Percentiles rank a stretch among this genome's conserved stretches.
These are phyloP conservation scores for Oryza coarctata DNA, from an alignment of 176 grass and related monocot genomes.

Conservation along the genomic window DNA sequence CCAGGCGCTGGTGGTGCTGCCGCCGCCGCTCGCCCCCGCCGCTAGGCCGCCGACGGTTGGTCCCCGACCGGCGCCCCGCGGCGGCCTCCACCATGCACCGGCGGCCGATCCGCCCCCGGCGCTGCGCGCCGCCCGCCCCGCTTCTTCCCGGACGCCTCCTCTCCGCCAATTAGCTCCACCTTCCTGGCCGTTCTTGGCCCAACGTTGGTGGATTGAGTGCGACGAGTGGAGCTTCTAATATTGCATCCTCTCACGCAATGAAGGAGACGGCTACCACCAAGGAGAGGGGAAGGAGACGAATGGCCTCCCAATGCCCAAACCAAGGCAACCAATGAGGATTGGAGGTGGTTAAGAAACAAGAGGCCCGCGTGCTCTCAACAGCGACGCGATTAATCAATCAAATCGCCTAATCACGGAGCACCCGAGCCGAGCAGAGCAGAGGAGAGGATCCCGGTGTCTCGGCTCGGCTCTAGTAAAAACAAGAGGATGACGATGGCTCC, in stretches of 20 bases:
- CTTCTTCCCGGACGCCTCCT: neutral
- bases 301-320: neutral
- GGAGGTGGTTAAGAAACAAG: constrained; percentile 15
- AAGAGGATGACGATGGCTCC: too few relatives aligned
- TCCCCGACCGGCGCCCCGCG: constrained; percentile 61
- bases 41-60: constrained; percentile 61
- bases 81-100: constrained; percentile 53
- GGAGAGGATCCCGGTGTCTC: too few relatives aligned
- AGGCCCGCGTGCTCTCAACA: neutral
- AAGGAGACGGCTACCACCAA: too few relatives aligned
- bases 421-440: too few relatives aligned
- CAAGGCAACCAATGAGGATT: neutral
- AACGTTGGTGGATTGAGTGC: neutral
- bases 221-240: neutral
- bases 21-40: constrained; percentile 28
- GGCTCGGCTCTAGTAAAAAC: too few relatives aligned
- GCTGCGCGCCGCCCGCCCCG: constrained; percentile 10
- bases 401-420: neutral
- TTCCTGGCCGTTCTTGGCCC: neutral
- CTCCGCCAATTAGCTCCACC: neutral
- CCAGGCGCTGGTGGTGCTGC: constrained; percentile 30
- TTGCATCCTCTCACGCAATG: neutral
- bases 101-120: constrained; percentile 31
- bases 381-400: neutral
- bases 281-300: neutral